These are phyloP conservation scores for Aschersonia sp. DNA, from an alignment of 2,329 filamentous ascomycete genomes.

Conservation along the genomic window DNA sequence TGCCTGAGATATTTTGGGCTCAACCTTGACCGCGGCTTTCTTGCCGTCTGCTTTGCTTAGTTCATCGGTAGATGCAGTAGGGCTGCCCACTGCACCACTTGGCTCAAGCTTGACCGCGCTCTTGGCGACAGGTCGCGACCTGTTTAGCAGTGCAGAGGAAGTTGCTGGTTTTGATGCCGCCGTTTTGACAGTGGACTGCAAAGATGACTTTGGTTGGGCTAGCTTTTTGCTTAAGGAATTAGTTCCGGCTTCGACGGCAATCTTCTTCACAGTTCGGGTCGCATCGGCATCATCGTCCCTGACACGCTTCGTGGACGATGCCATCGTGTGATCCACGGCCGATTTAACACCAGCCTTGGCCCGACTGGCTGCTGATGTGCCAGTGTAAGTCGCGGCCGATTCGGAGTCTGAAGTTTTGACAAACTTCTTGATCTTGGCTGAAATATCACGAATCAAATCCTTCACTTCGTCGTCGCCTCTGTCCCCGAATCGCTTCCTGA, in stretches of 20 bases:
- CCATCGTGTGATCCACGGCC: conserved; percentile 11
- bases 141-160: conserved; percentile 31
- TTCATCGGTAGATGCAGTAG: conserved; percentile 14
- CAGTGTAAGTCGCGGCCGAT: conserved; percentile 20
- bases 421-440: conserved; percentile 29
- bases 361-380: conserved; percentile 23
- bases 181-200: conserved; percentile 14
- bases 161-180: conserved; percentile 15
- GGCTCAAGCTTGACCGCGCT: conserved; percentile 21
- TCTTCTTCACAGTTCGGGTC: conserved; percentile 25
- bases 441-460: conserved; percentile 42
- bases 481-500: conserved; percentile 48
- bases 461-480: conserved; percentile 51
- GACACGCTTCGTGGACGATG: conserved; percentile 16
- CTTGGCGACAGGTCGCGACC: conserved; percentile 29
- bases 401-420: conserved; percentile 18
- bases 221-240: conserved; percentile 25
- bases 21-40: conserved; percentile 15
- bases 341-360: conserved; percentile 18
- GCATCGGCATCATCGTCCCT: conserved; percentile 24
- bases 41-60: conserved; percentile 16
- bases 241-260: conserved; percentile 23
- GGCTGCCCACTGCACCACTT: conserved; percentile 9
- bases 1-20: conserved; percentile 11
- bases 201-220: conserved; percentile 19